Evolutionary conservation across 78 protist species (phyloP), one percentile per base, ranked within the genome.

Genomic region (Speleostelium caveatum): DNA sequence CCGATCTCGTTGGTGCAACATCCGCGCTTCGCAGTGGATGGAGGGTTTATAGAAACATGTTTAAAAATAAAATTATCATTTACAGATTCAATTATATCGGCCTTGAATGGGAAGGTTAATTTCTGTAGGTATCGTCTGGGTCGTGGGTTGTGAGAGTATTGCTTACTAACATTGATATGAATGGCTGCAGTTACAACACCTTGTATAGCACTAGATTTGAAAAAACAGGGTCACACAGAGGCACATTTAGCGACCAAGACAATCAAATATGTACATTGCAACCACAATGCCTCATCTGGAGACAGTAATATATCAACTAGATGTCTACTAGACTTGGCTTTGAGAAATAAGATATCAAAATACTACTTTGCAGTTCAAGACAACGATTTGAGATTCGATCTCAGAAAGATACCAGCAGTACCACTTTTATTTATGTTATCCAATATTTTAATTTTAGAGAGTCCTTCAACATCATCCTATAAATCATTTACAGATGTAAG

Each of bases 391-490:
- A 67, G 91, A 83, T 67, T 69, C 21, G 56, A 58, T 33, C n/a
- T 83, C 19, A 67, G 91, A 69, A 51, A 55, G 51, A 35, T 51
- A 41, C 73, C 79, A 5, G 91, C 79, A 69, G 67, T 83, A 12
- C 91, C 91, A 41, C 10, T 83, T 21, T 30, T 83, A 26, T 83
- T 83, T 30, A 35, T 83, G 6, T 60, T 83, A 22, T 49, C 91
- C 16, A 83, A 83, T 74, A 39, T 65, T 28, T 19, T 83, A 61
- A 83, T 83, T 71, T 42, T 83, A 41, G 91, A 83, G 32, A 68
- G 69, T 41, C 91, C 91, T 6, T 38, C 91, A 39, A 83, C 77
- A 1, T 39, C 61, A 8, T 80, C 89, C 0, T 67, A 67, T 24
- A 65, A 56, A 49, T n/a, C n/a, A n/a, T n/a, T 49, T 35, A 30